phyloP scores from a whole-genome alignment of 208 protist genomes.

The Leishmania mexicana region DNA sequence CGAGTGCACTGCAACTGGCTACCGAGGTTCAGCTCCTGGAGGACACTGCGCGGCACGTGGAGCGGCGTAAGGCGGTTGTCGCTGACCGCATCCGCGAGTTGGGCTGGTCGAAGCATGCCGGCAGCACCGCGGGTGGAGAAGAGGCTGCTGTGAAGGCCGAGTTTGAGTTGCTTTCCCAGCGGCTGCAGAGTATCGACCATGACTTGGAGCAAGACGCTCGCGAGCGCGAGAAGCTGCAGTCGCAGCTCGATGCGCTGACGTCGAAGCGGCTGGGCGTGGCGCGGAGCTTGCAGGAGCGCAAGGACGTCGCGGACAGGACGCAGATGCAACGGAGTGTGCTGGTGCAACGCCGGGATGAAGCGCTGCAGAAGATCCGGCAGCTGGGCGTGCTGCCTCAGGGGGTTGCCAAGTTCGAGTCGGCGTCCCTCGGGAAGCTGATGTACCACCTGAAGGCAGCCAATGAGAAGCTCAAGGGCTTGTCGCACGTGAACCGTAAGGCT shows the following conservation, averaged over 20 bases:
- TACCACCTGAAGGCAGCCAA: conserved; percentile 76
- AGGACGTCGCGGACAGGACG: conserved; percentile 57
- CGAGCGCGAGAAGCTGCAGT: conserved; percentile 52
- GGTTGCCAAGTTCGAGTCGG: conserved; percentile 24
- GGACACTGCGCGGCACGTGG: conserved; percentile 66
- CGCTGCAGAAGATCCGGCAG: conserved; percentile 88
- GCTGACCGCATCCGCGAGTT: conserved; percentile 68
- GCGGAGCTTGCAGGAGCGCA: conserved; percentile 57
- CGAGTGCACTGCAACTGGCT: conserved; percentile 48
- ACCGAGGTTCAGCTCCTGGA: conserved; percentile 78
- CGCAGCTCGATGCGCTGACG: conserved; percentile 48
- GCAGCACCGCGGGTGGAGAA: conserved; percentile 38
- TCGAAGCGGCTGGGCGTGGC: conserved; percentile 38
- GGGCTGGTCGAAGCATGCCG: conserved; percentile 50
- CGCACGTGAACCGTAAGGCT: conserved; percentile 99
- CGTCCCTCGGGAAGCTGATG: conserved; percentile 84
- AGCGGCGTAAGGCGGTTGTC: conserved; percentile 53
- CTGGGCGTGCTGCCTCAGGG: conserved; percentile 88
- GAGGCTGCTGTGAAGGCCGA: conserved; percentile 58
- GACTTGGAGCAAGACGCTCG: conserved; percentile 42
- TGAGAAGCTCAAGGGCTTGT: conserved; percentile 88
- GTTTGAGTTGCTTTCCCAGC: conserved; percentile 42
- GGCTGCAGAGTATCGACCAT: conserved; percentile 46
- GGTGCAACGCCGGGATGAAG: conserved; percentile 86
- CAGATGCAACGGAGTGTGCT: conserved; percentile 73